Conservation (phyloP, 2,329 filamentous ascomycete species). For the Bimuria novae-zelandiae region DNA sequence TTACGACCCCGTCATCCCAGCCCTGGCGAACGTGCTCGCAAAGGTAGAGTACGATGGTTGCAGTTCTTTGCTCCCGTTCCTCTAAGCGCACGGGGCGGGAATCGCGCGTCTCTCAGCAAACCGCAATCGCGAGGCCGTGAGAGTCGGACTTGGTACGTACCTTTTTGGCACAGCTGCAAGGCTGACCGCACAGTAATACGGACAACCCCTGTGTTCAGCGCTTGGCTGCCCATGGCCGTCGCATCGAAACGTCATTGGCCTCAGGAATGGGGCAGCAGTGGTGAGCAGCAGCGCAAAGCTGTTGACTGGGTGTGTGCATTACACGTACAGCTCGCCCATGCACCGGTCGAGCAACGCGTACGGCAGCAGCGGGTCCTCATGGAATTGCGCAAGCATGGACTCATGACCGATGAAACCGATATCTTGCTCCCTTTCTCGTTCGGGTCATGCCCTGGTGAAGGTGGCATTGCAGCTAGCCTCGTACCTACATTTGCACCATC, state of each 20-base stretch:
- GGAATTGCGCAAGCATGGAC: conserved; percentile 4
- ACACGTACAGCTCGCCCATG: too few relatives aligned
- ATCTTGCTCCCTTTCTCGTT: conserved; percentile 19
- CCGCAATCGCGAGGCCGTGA: background rate
- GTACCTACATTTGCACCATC: too few relatives aligned
- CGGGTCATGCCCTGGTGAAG: conserved; percentile 13
- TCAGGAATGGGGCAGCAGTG: conserved; percentile 14
- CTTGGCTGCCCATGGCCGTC: background rate
- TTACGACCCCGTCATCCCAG: conserved; percentile 2
- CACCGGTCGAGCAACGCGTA: background rate
- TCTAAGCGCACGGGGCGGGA: conserved; percentile 18
- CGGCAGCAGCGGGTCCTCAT: conserved; percentile 2
- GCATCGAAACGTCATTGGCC: conserved; percentile 7
- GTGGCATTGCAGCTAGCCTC: conserved; percentile 26
- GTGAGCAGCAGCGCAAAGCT: background rate
- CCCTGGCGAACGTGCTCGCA: background rate
- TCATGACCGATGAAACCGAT: conserved; percentile 41
- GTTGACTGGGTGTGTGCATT: background rate
- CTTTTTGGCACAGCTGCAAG: conserved; percentile 32
- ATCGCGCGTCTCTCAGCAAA: conserved; percentile 9
- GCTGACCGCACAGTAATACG: conserved; percentile 31
- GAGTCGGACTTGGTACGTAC: conserved; percentile 6
- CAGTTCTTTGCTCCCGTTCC: background rate
- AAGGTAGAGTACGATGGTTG: background rate
- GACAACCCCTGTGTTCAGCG: conserved; percentile 22